phyloP scores from a whole-genome alignment of 371 early-diverging fungal species.

The Syncephalastrum sp. region DNA sequence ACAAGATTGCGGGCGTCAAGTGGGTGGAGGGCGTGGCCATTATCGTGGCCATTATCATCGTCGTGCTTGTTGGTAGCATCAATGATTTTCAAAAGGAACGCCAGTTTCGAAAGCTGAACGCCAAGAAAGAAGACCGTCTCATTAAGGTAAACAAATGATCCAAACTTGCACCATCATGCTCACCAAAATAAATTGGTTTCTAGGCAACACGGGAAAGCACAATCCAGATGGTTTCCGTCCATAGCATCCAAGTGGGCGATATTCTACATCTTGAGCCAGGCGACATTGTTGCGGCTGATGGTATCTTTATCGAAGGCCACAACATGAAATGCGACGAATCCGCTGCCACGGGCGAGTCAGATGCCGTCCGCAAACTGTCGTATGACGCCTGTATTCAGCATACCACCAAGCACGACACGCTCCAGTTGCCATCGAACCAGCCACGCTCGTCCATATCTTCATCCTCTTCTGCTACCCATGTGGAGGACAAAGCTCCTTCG shows the following conservation, averaged over 20 bases:
- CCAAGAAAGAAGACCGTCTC: slow-evolving; percentile 78
- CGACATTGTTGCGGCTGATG: slow-evolving; percentile 90
- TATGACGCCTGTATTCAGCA: slow-evolving; percentile 28
- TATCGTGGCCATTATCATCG: slow-evolving; percentile 76
- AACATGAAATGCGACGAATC: slow-evolving; percentile 89
- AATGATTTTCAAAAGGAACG: slow-evolving; percentile 88
- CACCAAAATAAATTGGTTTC: background rate
- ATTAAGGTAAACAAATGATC: slow-evolving; percentile 51
- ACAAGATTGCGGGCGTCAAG: slow-evolving; percentile 49
- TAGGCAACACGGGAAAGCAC: slow-evolving; percentile 73
- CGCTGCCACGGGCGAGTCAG: slow-evolving; percentile 90
- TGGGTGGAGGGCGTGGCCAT: slow-evolving; percentile 84
- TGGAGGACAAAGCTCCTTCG: background rate
- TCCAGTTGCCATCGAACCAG: too few species aligned
- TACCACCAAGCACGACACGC: background rate
- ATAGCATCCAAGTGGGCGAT: slow-evolving; percentile 87
- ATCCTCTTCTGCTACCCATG: too few species aligned
- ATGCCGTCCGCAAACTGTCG: slow-evolving; percentile 59
- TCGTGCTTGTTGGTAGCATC: slow-evolving; percentile 75
- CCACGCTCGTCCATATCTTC: too few species aligned
- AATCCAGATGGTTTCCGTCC: slow-evolving; percentile 73
- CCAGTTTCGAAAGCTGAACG: slow-evolving; percentile 83
- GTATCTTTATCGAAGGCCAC: slow-evolving; percentile 79
- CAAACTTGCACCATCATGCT: background rate
- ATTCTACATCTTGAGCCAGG: slow-evolving; percentile 89